Percentiles rank a stretch among this genome's conserved stretches.
phyloP scores from a whole-genome alignment of 2,329 filamentous ascomycete species.

The Cercospora brassicicola region DNA sequence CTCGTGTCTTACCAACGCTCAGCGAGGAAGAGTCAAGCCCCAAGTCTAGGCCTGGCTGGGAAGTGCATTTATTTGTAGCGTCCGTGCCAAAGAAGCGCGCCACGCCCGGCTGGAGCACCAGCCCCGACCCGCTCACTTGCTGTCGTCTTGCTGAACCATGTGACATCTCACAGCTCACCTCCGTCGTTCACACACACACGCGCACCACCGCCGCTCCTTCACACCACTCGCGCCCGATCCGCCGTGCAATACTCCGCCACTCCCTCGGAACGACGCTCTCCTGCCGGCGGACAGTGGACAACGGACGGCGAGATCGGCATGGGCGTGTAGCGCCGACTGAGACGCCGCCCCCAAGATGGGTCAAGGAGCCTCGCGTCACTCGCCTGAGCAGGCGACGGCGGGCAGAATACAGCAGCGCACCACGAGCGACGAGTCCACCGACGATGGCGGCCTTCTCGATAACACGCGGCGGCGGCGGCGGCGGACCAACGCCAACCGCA shows the following conservation, averaged over 20 bases:
- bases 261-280: not conserved
- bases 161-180: not conserved
- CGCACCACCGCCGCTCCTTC: not conserved
- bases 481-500: slow-evolving; percentile 12
- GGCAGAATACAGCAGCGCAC: slow-evolving; percentile 1
- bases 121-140: not conserved
- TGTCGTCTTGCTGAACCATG: not conserved
- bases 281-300: not conserved
- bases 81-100: not conserved
- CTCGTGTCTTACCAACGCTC: not conserved
- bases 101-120: not conserved
- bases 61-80: not conserved
- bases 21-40: not conserved
- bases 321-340: slow-evolving; percentile 7
- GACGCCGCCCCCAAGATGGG: slow-evolving; percentile 11
- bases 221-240: not conserved
- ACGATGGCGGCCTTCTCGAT: slow-evolving; percentile 13
- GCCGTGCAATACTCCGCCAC: not conserved
- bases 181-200: not conserved
- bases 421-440: slow-evolving; percentile 5
- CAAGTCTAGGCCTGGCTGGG: not conserved
- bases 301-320: slow-evolving; percentile 6
- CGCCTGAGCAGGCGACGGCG: slow-evolving; percentile 2
- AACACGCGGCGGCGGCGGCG: slow-evolving; percentile 11
- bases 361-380: slow-evolving; percentile 12